These are phyloP conservation scores for Austroboletus olivaceoglutinosus DNA, from an alignment of 1,284 basidiomycete genomes.

Conservation along the genomic window DNA sequence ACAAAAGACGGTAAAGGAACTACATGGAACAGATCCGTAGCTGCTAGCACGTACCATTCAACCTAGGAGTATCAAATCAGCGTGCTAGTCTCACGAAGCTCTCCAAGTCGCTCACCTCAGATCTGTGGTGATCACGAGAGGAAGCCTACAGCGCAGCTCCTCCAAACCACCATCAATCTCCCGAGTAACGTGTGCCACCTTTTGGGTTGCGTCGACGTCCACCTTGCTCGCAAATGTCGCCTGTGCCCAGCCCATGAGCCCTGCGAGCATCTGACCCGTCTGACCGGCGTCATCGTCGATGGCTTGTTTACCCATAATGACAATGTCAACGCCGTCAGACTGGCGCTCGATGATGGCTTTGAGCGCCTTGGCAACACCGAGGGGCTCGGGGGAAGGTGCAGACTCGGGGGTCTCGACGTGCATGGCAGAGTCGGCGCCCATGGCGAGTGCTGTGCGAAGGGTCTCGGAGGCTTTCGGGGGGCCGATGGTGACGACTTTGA, in stretches of 20 bases:
- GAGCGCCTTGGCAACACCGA: constrained; percentile 85
- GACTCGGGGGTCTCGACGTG: constrained; percentile 86
- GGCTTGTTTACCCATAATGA: constrained; percentile 98
- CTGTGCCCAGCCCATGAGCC: constrained; percentile 90
- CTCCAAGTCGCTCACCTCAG: constrained; percentile 60
- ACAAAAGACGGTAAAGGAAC: not conserved
- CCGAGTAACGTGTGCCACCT: constrained; percentile 73
- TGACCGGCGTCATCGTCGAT: constrained; percentile 98
- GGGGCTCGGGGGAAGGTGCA: constrained; percentile 74
- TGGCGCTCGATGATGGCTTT: constrained; percentile 74
- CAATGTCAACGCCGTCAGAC: constrained; percentile 73
- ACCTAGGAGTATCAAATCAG: constrained; percentile 33
- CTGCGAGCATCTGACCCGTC: constrained; percentile 97
- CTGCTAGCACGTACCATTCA: constrained; percentile 50
- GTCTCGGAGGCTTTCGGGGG: constrained; percentile 89
- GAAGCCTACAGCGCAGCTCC: constrained; percentile 78
- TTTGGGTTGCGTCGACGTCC: constrained; percentile 68
- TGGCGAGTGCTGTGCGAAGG: constrained; percentile 93
- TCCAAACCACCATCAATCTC: constrained; percentile 97
- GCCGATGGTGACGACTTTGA: constrained; percentile 91
- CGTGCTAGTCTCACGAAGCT: not conserved
- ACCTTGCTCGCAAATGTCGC: constrained; percentile 95
- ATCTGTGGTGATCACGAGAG: constrained; percentile 92
- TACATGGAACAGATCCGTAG: not conserved
- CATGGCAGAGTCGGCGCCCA: constrained; percentile 94